Percentiles rank a stretch among this genome's conserved stretches.
These are phyloP conservation scores for Pleoardoris graminearum DNA, from an alignment of 2,329 filamentous ascomycete genomes.

Conservation along the genomic window DNA sequence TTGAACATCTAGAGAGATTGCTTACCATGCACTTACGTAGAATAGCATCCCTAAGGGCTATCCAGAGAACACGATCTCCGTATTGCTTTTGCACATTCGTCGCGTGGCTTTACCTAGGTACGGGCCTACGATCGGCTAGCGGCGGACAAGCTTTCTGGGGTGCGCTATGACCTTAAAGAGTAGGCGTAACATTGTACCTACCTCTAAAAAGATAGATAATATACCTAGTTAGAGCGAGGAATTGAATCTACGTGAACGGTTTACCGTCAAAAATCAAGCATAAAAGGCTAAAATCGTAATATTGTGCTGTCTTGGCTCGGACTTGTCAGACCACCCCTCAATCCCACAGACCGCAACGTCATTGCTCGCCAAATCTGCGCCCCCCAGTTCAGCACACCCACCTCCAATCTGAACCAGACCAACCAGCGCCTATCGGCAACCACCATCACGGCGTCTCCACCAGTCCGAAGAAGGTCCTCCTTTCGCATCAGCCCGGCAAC, in stretches of 20 bases:
- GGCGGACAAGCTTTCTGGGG: conserved; percentile 35
- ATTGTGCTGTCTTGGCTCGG: neutral
- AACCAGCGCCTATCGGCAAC: neutral
- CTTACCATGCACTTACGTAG: too few species aligned
- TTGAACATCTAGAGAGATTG: too few species aligned
- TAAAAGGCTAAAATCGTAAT: neutral
- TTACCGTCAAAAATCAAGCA: neutral
- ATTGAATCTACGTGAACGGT: neutral
- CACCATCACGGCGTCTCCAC: conserved; percentile 9
- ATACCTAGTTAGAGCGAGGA: neutral
- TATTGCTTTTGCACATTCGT: too few species aligned
- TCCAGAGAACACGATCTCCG: too few species aligned
- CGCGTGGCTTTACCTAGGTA: too few species aligned
- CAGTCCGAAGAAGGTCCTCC: neutral
- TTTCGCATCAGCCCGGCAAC: conserved; percentile 10
- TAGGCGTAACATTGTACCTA: conserved; percentile 13
- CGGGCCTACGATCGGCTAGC: conserved; percentile 21
- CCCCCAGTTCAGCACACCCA: neutral
- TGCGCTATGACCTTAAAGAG: conserved; percentile 26
- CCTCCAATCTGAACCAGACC: neutral
- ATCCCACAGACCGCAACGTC: conserved; percentile 1
- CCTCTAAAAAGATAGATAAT: conserved; percentile 14
- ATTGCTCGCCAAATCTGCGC: neutral
- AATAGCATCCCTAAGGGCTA: too few species aligned
- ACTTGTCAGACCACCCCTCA: neutral